Evolutionary conservation across 2,329 filamentous ascomycete genomes (phyloP).

Genomic region (Elsinoe australis): DNA sequence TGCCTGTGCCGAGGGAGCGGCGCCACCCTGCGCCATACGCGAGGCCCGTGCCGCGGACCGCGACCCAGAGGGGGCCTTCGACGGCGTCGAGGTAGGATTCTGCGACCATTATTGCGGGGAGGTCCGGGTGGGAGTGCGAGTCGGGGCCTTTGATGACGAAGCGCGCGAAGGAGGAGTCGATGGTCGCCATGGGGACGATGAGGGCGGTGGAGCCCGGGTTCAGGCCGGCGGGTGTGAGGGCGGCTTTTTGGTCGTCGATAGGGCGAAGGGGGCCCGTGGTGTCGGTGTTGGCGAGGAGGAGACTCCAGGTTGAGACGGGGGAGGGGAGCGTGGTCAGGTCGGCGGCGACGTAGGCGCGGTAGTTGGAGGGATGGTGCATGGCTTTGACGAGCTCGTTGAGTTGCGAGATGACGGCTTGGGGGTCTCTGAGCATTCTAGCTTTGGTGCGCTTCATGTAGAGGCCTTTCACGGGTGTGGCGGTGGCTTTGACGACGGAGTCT

Average conservation of each 20-base stretch:
- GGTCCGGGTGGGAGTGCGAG: conserved; percentile 65
- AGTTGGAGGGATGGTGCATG: conserved; percentile 76
- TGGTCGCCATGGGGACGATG: conserved; percentile 81
- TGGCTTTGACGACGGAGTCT: conserved; percentile 67
- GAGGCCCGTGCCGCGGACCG: conserved; percentile 83
- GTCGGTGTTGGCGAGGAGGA: conserved; percentile 49
- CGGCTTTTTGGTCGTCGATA: conserved; percentile 59
- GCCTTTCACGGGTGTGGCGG: conserved; percentile 75
- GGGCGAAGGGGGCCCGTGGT: conserved; percentile 53
- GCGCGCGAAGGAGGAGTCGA: conserved; percentile 85
- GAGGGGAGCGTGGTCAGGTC: conserved; percentile 66
- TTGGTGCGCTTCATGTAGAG: conserved; percentile 80
- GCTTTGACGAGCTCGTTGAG: conserved; percentile 68
- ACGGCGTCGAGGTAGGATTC: conserved; percentile 86
- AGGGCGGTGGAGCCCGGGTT: conserved; percentile 68
- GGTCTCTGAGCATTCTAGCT: conserved; percentile 68
- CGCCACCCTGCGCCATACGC: conserved; percentile 82
- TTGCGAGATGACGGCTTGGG: conserved; percentile 62
- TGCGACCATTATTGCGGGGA: conserved; percentile 81
- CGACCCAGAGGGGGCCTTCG: conserved; percentile 90
- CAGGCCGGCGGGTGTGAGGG: conserved; percentile 68
- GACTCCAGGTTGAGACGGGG: conserved; percentile 73
- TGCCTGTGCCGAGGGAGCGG: conserved; percentile 69
- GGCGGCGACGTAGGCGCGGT: conserved; percentile 76
- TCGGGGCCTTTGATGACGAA: conserved; percentile 66